A percentile compares a stretch with the other conserved stretches of the same genome.
Conservation (phyloP, 768 basidiomycete genomes). For the Rhodosporidiobolus sp. region DNA sequence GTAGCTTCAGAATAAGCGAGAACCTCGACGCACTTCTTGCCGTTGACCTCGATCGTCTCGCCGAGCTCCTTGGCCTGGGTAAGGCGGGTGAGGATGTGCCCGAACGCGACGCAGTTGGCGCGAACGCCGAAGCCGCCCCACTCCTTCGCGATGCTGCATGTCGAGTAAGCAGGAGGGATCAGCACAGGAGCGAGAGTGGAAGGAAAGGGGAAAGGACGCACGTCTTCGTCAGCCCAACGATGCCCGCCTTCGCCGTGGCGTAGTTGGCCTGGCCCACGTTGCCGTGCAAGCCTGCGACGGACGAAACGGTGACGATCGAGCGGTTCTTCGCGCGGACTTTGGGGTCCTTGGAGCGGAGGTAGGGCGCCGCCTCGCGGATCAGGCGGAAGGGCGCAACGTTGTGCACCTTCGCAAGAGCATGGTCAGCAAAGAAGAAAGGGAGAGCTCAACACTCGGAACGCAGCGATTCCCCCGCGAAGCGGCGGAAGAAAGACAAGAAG, state of each 20-base stretch:
- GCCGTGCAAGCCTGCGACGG: slow-evolving; percentile 69
- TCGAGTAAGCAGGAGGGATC: background rate
- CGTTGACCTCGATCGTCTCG: slow-evolving; percentile 70
- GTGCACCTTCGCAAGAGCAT: too few relatives aligned
- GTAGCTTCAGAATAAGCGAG: background rate
- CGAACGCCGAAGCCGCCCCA: slow-evolving; percentile 55
- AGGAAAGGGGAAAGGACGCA: background rate
- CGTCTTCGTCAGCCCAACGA: slow-evolving; percentile 77
- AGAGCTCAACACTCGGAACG: too few relatives aligned
- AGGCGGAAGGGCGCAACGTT: slow-evolving; percentile 82
- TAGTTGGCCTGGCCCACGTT: slow-evolving; percentile 69
- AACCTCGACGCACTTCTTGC: slow-evolving; percentile 57
- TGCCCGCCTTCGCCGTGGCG: slow-evolving; percentile 52
- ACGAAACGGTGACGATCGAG: slow-evolving; percentile 74
- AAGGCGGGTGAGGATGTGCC: slow-evolving; percentile 58
- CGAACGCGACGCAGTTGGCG: slow-evolving; percentile 32
- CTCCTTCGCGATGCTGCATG: slow-evolving; percentile 64
- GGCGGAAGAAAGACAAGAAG: too few relatives aligned
- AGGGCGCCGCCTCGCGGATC: slow-evolving; percentile 72
- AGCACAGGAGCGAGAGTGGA: background rate
- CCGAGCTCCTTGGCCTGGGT: slow-evolving; percentile 78
- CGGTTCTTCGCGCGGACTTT: slow-evolving; percentile 59
- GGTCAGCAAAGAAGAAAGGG: too few relatives aligned
- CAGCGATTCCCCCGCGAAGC: too few relatives aligned
- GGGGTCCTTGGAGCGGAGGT: slow-evolving; percentile 71